Evolutionary conservation across 1,284 basidiomycete genomes (phyloP).

Genomic region (Cutaneotrichosporon sp.): DNA sequence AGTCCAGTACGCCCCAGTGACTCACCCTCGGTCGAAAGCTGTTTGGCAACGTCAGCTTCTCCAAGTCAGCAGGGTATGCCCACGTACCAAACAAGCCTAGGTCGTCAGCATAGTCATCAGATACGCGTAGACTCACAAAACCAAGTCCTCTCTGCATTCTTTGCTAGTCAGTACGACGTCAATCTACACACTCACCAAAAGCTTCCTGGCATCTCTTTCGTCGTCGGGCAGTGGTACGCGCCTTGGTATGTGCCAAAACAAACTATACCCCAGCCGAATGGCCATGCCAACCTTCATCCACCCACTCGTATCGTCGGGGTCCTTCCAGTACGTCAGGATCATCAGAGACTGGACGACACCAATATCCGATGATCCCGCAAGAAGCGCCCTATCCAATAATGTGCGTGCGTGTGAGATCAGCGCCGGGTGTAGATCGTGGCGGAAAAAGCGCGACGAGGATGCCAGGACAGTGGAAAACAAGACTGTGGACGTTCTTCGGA

Average conservation of each 20-base stretch:
- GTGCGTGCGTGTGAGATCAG: conserved; percentile 31
- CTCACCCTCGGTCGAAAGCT: conserved; percentile 35
- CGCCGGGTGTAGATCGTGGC: conserved; percentile 23
- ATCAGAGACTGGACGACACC: conserved; percentile 34
- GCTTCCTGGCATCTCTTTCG: conserved; percentile 25
- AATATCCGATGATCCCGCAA: conserved; percentile 23
- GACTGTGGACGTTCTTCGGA: conserved; percentile 28
- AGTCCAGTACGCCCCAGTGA: neutral
- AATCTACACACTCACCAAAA: conserved; percentile 9
- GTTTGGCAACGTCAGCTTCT: neutral
- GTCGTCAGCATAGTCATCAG: neutral
- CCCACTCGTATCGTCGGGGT: conserved; percentile 26
- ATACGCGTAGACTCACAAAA: conserved; percentile 25
- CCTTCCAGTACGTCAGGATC: conserved; percentile 40
- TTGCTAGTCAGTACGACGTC: conserved; percentile 1
- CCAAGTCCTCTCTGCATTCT: conserved; percentile 38
- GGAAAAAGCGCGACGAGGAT: conserved; percentile 25
- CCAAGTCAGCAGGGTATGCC: neutral
- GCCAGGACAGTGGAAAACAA: conserved; percentile 34
- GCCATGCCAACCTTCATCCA: conserved; percentile 35
- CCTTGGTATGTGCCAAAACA: conserved; percentile 29
- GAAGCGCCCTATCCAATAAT: conserved; percentile 29
- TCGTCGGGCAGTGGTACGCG: conserved; percentile 25
- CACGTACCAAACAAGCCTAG: conserved; percentile 29
- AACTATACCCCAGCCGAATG: conserved; percentile 30